Evolutionary conservation across 805 yeast genomes (phyloP).

Genomic region (Pichia gijzeniarum): DNA sequence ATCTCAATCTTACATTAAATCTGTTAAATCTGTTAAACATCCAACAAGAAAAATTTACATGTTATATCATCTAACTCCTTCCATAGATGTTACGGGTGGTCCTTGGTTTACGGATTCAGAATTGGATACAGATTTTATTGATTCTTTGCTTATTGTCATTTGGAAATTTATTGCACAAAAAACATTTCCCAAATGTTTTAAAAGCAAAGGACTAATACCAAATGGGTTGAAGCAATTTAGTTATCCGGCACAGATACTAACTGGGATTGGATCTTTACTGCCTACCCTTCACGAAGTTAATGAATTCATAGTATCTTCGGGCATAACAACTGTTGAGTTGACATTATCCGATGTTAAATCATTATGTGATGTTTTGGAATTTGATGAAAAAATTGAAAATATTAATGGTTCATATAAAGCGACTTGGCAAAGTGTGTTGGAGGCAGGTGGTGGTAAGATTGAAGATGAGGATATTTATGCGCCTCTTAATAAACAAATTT

Average conservation of each 20-base stretch:
- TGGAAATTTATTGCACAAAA: slow-evolving; percentile 80
- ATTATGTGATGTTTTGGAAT: slow-evolving; percentile 79
- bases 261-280: slow-evolving; percentile 35
- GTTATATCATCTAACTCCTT: slow-evolving; percentile 90
- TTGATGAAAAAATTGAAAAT: slow-evolving; percentile 78
- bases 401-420: slow-evolving; percentile 65
- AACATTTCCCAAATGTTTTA: slow-evolving; percentile 71
- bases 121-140: slow-evolving; percentile 88
- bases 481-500: slow-evolving; percentile 25
- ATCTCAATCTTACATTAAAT: slow-evolving; percentile 74
- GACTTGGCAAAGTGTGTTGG: slow-evolving; percentile 75
- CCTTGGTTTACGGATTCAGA: slow-evolving; percentile 99
- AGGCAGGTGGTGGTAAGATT: slow-evolving; percentile 47
- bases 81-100: slow-evolving; percentile 95
- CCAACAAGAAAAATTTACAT: slow-evolving; percentile 95
- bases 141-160: slow-evolving; percentile 69
- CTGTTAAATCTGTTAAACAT: slow-evolving; percentile 80
- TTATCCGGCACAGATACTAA: slow-evolving; percentile 20
- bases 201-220: slow-evolving; percentile 25
- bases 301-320: slow-evolving; percentile 63
- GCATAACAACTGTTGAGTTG: slow-evolving; percentile 78
- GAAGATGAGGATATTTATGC: slow-evolving; percentile 26
- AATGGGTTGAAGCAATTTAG: slow-evolving; percentile 24
- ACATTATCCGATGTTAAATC: slow-evolving; percentile 67
- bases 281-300: slow-evolving; percentile 71